These are phyloP conservation scores for Microcos paniculata DNA, from an alignment of 345 rosid genomes.

Conservation along the genomic window DNA sequence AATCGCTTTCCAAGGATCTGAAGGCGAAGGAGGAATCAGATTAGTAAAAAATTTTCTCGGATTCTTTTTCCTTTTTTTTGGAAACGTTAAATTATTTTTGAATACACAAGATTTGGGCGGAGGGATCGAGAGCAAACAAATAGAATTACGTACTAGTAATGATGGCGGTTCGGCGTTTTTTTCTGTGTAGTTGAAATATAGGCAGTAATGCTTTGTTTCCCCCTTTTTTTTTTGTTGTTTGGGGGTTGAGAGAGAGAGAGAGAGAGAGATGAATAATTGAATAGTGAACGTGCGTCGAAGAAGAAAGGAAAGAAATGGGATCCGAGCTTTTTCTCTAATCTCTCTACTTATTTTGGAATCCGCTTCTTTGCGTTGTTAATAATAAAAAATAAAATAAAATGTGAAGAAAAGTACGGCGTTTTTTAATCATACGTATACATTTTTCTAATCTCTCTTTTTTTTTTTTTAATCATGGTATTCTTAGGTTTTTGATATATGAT, in stretches of 20 bases:
- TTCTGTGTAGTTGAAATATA: background rate
- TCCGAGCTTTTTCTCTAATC: background rate
- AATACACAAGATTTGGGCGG: background rate
- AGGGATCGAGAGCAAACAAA: conserved; percentile 13
- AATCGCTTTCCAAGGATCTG: conserved; percentile 11
- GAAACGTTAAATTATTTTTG: background rate
- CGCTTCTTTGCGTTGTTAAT: background rate
- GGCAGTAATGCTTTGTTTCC: background rate
- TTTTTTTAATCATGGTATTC: too few species aligned
- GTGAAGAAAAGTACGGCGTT: too few species aligned
- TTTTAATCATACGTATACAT: too few species aligned
- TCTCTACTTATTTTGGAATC: background rate
- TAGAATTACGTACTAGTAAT: background rate
- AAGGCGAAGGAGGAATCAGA: background rate
- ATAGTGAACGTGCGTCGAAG: background rate
- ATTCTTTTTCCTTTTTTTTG: background rate
- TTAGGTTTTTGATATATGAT: too few species aligned
- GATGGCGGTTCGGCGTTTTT: background rate
- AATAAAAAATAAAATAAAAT: too few species aligned
- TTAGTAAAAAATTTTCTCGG: background rate
- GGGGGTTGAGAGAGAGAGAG: background rate
- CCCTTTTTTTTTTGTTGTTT: background rate
- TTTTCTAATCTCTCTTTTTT: too few species aligned
- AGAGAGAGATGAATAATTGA: background rate
- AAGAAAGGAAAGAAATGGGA: background rate